Evolutionary conservation across 139 green algal species (phyloP).

Genomic region (Coelastrella sp.): DNA sequence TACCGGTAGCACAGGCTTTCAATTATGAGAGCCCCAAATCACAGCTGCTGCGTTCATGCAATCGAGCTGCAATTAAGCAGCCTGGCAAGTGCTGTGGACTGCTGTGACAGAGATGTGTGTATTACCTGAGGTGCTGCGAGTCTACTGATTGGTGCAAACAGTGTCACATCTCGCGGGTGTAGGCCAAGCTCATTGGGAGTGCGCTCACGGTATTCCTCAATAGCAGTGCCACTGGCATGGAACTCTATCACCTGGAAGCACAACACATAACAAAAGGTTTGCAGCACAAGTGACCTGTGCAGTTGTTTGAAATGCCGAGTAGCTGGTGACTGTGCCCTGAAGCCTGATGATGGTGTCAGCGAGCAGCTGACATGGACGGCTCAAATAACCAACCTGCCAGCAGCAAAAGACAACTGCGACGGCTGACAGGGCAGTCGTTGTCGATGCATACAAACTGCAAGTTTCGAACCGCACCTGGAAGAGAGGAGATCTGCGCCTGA

Average conservation of each 20-base stretch:
- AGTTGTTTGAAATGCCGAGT: too few species aligned
- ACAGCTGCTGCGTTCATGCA: too few species aligned
- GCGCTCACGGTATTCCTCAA: constrained; percentile 38
- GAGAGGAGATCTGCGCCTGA: constrained; percentile 30
- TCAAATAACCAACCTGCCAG: background rate
- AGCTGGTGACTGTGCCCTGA: too few species aligned
- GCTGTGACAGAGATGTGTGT: too few species aligned
- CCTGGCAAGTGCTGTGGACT: too few species aligned
- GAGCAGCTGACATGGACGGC: too few species aligned
- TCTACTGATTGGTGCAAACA: constrained; percentile 54
- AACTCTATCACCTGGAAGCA: constrained; percentile 55
- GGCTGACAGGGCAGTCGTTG: background rate
- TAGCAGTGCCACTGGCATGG: constrained; percentile 43
- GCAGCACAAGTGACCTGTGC: background rate
- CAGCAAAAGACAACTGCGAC: background rate
- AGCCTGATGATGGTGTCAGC: too few species aligned
- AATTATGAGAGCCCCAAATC: too few species aligned
- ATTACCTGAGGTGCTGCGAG: constrained; percentile 48
- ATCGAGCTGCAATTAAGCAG: too few species aligned
- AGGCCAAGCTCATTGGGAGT: constrained; percentile 52
- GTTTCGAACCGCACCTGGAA: constrained; percentile 21
- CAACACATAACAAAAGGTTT: background rate
- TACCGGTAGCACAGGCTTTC: too few species aligned
- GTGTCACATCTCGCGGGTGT: constrained; percentile 59
- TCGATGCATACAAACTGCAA: background rate